These are phyloP conservation scores for Quercus agrifolia DNA, from an alignment of 306 rosid species.

Conservation along the genomic window DNA sequence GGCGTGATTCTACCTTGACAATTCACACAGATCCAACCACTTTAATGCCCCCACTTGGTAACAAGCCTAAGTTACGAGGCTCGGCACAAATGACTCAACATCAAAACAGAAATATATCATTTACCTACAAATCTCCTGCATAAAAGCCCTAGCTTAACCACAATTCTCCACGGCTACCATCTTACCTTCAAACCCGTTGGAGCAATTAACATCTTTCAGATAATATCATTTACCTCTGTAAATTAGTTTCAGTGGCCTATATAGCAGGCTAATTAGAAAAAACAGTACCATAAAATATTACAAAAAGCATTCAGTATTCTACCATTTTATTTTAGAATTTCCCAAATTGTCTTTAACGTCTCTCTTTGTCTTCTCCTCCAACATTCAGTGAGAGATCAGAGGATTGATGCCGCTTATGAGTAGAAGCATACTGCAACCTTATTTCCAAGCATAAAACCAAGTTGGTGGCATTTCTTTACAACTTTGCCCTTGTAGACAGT, in stretches of 20 bases:
- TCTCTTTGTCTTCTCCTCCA: not conserved
- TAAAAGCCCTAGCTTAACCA: too few relatives aligned
- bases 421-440: not conserved
- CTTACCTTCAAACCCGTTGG: not conserved
- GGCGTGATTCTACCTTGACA: too few relatives aligned
- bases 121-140: too few relatives aligned
- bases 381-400: not conserved
- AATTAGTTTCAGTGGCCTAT: not conserved
- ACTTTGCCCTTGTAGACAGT: conserved; percentile 41
- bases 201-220: not conserved
- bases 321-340: not conserved
- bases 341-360: not conserved
- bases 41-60: too few relatives aligned
- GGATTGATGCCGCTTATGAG: not conserved
- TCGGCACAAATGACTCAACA: too few relatives aligned
- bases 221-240: not conserved
- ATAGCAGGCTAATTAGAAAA: not conserved
- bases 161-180: not conserved
- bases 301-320: not conserved
- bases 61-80: too few relatives aligned
- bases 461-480: not conserved
- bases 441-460: not conserved
- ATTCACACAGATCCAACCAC: too few relatives aligned
- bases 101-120: too few relatives aligned
- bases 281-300: not conserved